Evolutionary conservation across 2,329 filamentous ascomycete genomes (phyloP).

Genomic region (Bipolaris sorokiniana): DNA sequence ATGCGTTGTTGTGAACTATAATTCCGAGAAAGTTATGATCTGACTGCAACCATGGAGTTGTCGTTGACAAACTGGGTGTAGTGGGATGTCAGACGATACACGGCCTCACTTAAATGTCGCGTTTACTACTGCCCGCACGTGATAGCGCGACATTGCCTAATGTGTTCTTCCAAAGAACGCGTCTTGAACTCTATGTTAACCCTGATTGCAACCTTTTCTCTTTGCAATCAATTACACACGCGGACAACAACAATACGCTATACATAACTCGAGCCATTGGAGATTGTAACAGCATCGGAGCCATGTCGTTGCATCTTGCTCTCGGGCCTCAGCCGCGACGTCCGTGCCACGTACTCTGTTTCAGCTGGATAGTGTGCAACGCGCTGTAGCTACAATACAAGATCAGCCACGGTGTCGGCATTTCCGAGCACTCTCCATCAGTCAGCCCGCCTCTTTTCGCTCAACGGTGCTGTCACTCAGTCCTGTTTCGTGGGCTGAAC

Average conservation of each 20-base stretch:
- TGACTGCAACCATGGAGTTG: background rate
- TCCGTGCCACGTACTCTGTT: conserved; percentile 39
- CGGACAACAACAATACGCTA: background rate
- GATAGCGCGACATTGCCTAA: conserved; percentile 6
- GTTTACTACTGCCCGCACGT: conserved; percentile 1
- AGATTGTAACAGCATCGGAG: background rate
- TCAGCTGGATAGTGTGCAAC: conserved; percentile 31
- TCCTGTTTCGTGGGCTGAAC: background rate
- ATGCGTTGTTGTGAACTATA: conserved; percentile 7
- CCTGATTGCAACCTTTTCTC: background rate
- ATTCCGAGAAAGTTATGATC: conserved; percentile 3
- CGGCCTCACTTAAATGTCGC: background rate
- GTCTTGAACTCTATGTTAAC: background rate
- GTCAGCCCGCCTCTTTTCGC: conserved; percentile 9
- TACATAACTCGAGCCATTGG: background rate
- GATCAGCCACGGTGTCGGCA: conserved; percentile 26
- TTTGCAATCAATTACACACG: background rate
- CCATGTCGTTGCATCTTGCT: conserved; percentile 6
- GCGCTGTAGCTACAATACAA: conserved; percentile 26
- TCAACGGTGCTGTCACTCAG: conserved; percentile 2
- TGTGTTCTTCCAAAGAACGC: background rate
- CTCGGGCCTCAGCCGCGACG: conserved; percentile 14
- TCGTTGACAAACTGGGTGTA: background rate
- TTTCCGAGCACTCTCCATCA: conserved; percentile 7
- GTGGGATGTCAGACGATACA: background rate